phyloP scores from a whole-genome alignment of 2,329 filamentous ascomycete genomes.

The Aspergillus pseudonomiae region DNA sequence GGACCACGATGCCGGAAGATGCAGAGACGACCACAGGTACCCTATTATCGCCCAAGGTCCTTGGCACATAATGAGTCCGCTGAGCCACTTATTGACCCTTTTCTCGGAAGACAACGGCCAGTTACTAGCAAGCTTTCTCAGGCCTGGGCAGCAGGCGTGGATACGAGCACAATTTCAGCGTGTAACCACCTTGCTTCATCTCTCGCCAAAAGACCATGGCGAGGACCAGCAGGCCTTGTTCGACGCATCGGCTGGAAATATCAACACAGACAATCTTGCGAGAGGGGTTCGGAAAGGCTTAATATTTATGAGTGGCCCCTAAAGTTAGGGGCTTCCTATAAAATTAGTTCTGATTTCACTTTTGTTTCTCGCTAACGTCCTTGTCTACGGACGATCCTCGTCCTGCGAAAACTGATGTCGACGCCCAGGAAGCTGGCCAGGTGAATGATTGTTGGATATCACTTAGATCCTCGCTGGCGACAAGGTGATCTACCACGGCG shows the following conservation, averaged over 20 bases:
- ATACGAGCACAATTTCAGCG: conserved; percentile 23
- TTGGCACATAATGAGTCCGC: conserved; percentile 25
- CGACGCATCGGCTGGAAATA: background rate
- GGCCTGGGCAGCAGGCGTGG: conserved; percentile 21
- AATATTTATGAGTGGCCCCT: background rate
- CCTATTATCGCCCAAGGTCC: conserved; percentile 25
- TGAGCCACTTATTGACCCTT: conserved; percentile 25
- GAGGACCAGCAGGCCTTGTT: background rate
- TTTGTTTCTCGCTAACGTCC: too few relatives aligned
- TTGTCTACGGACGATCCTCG: too few relatives aligned
- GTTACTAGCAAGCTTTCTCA: conserved; percentile 13
- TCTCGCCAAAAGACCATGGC: background rate
- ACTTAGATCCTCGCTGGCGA: too few relatives aligned
- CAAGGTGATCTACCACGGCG: too few relatives aligned
- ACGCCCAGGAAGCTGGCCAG: too few relatives aligned
- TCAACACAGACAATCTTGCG: background rate
- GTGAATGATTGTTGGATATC: too few relatives aligned
- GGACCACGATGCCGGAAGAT: background rate
- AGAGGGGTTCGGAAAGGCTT: background rate
- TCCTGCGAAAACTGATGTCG: too few relatives aligned
- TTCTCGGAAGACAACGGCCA: conserved; percentile 18
- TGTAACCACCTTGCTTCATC: conserved; percentile 17
- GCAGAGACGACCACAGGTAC: conserved; percentile 14
- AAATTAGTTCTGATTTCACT: too few relatives aligned
- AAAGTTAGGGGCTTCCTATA: background rate